Base-by-base conservation (phyloP, 148 eudicot species). In the Hydrangea macrophylla region DNA sequence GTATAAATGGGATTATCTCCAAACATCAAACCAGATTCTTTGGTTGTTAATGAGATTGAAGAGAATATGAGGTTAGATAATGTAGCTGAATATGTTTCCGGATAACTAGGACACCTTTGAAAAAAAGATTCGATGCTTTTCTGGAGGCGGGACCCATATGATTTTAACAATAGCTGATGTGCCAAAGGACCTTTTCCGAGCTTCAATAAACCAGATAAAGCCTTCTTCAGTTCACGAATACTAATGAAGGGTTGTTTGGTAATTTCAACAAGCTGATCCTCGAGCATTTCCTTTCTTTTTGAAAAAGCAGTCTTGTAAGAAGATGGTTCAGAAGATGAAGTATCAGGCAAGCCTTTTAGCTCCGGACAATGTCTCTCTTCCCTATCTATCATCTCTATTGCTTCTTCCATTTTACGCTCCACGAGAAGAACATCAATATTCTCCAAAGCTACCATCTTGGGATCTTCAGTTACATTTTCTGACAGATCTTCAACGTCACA, bases 101-200 rank as follows among this genome's bases (percentile, higher is more conserved):
- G 96, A 68, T 86, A 87, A 82, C 80, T 76, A 58, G 85, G 79
- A 72, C 96, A 88, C 18, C 76, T 71, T 12, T 93, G 93, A 73
- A 91, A 83, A 84, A 87, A 88, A 69, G 83, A 80, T 56, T 81
- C 86, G 18, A 91, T 67, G 79, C 74, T 82, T 67, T 74, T 90
- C 51, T 81, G 86, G 32, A 94, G 86, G 31, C 86, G 88, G 22
- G 79, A 82, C 64, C 85, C 88, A 68, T 75, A 83, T 73, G 90
- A 76, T 76, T 90, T 94, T 65, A 94, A 67, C 26, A 90, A 75
- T 50, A 86, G 80, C 75, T 90, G 99, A 80, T 88, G 92, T 17
- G 88, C 97, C 74, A 78, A 62, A 48, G 92, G 74, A 48, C 99
- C 92, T 83, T 88, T 94, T 60, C 97, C 99, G 37, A 91, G 93